Percentiles rank a stretch among this genome's conserved stretches.
Evolutionary conservation across 306 rosid species (phyloP).

Genomic region (Vigna mungo): DNA sequence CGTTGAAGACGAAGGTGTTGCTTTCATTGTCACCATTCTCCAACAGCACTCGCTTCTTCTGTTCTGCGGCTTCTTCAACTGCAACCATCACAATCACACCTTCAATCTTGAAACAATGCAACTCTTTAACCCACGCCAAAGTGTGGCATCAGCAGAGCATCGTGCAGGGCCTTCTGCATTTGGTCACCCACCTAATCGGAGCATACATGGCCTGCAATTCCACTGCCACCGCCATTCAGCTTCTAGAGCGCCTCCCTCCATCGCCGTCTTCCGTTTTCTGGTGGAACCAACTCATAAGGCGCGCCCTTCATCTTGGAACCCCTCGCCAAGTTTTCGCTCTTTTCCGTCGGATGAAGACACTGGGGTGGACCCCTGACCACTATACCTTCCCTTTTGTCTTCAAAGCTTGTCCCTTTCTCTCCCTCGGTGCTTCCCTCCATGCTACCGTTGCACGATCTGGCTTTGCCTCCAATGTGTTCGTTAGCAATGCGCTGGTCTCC

Average conservation of each 20-base stretch:
- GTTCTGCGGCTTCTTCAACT: background rate
- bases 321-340: constrained; percentile 51
- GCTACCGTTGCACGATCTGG: constrained; percentile 55
- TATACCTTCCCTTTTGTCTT: constrained; percentile 75
- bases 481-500: constrained; percentile 74
- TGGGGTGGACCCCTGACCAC: constrained; percentile 79
- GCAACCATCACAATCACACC: constrained; percentile 24
- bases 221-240: constrained; percentile 45
- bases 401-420: constrained; percentile 63
- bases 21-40: background rate
- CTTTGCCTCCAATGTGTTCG: constrained; percentile 71
- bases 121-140: constrained; percentile 22
- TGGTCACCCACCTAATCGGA: constrained; percentile 49
- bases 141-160: constrained; percentile 36
- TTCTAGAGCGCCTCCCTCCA: constrained; percentile 61
- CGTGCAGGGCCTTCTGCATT: constrained; percentile 45
- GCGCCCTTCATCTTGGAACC: constrained; percentile 48
- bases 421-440: constrained; percentile 61
- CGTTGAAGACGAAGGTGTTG: background rate
- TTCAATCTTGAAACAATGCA: constrained; percentile 34
- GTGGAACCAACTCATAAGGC: constrained; percentile 82
- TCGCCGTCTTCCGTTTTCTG: constrained; percentile 56
- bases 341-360: constrained; percentile 56
- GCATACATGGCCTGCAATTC: constrained; percentile 59
- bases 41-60: background rate